A percentile compares a stretch with the other conserved stretches of the same genome.
phyloP scores from a whole-genome alignment of 2,329 filamentous ascomycete genomes.

The Arthrinium phaeospermum region DNA sequence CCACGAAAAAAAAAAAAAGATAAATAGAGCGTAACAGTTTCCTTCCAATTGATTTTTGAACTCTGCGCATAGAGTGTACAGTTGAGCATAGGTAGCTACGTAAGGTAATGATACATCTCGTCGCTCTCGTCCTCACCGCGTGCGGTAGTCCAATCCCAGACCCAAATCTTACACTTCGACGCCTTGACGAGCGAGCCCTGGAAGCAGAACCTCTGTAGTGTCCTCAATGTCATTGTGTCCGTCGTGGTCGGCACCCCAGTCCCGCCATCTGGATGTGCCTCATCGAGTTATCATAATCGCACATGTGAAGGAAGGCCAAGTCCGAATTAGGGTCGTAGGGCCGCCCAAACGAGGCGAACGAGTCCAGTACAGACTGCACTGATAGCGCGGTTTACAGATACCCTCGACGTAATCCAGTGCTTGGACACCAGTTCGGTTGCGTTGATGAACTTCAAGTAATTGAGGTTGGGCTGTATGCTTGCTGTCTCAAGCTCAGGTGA shows the following conservation, averaged over 20 bases:
- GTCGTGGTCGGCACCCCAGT: conserved; percentile 43
- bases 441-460: conserved; percentile 44
- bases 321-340: conserved; percentile 57
- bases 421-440: conserved; percentile 31
- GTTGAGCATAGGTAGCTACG: background rate
- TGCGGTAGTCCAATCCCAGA: conserved; percentile 50
- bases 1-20: background rate
- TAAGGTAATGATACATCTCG: background rate
- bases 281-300: conserved; percentile 44
- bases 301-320: conserved; percentile 47
- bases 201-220: conserved; percentile 50
- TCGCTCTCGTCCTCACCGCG: background rate
- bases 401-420: conserved; percentile 44
- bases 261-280: conserved; percentile 35
- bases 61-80: background rate
- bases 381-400: conserved; percentile 33
- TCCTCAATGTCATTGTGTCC: conserved; percentile 48
- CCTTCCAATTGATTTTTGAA: background rate
- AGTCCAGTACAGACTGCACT: conserved; percentile 48
- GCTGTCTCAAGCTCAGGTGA: conserved; percentile 33
- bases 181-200: conserved; percentile 52
- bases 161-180: conserved; percentile 55
- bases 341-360: conserved; percentile 57
- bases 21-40: background rate
- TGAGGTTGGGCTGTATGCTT: conserved; percentile 40